phyloP scores from a whole-genome alignment of 1,284 basidiomycete species.

The Boletus sp. region DNA sequence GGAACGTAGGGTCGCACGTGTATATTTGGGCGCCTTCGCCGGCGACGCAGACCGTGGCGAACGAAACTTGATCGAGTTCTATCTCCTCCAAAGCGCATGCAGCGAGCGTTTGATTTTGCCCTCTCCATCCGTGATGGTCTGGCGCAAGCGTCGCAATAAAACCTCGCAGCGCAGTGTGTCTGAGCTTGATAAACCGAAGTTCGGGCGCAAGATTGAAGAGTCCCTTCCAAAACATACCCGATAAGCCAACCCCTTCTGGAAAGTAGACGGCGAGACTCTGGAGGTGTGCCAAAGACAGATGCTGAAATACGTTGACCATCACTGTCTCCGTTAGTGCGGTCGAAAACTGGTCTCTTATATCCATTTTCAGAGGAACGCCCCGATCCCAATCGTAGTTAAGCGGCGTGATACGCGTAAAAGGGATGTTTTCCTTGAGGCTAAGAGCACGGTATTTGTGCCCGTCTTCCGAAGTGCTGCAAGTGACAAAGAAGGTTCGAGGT shows the following conservation, averaged over 20 bases:
- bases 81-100: constrained; percentile 2
- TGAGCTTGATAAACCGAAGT: constrained; percentile 3
- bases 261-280: not conserved
- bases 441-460: not conserved
- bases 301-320: not conserved
- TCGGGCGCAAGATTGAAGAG: constrained; percentile 1
- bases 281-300: not conserved
- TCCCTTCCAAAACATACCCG: not conserved
- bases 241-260: not conserved
- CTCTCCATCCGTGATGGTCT: constrained; percentile 2
- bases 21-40: not conserved
- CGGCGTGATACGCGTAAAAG: not conserved
- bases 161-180: not conserved
- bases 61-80: not conserved
- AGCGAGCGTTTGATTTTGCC: not conserved
- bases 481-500: not conserved
- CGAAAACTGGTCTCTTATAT: not conserved
- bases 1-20: not conserved
- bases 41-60: not conserved
- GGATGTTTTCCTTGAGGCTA: not conserved
- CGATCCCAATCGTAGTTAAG: not conserved
- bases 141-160: constrained; percentile 1
- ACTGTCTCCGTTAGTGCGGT: not conserved
- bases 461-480: not conserved
- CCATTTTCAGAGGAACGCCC: constrained; percentile 2